These are phyloP conservation scores for Euptelea pleiosperma DNA, from an alignment of 164 flowering plant species.

Conservation along the genomic window DNA sequence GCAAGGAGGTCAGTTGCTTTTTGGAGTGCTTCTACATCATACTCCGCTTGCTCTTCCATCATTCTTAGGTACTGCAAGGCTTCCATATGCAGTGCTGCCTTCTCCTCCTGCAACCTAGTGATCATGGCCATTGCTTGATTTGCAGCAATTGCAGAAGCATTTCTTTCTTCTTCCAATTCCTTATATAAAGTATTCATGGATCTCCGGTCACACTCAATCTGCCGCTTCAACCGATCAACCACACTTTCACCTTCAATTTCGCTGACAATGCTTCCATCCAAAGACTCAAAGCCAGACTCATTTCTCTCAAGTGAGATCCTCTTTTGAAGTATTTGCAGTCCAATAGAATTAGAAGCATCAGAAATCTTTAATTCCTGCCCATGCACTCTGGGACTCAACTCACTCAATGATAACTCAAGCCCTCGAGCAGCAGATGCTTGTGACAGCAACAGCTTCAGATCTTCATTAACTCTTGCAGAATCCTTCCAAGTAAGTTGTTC, in stretches of 20 bases:
- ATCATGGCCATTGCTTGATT: slow-evolving; percentile 98
- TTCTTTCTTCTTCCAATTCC: slow-evolving; percentile 92
- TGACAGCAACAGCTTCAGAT: slow-evolving; percentile 60
- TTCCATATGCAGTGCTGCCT: slow-evolving; percentile 87
- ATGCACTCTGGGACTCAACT: slow-evolving; percentile 62
- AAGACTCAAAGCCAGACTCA: slow-evolving; percentile 58
- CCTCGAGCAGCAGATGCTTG: slow-evolving; percentile 68
- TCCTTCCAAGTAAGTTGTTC: slow-evolving; percentile 55
- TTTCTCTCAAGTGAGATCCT: slow-evolving; percentile 75
- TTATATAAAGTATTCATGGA: slow-evolving; percentile 50
- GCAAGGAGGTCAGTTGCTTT: slow-evolving; percentile 62
- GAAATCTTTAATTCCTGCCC: slow-evolving; percentile 35
- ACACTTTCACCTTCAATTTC: slow-evolving; percentile 57
- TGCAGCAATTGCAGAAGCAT: slow-evolving; percentile 80
- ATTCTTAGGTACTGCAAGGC: slow-evolving; percentile 79
- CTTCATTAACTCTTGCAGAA: slow-evolving; percentile 58
- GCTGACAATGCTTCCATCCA: slow-evolving; percentile 42
- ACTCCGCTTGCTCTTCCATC: slow-evolving; percentile 98
- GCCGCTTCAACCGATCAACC: slow-evolving; percentile 66
- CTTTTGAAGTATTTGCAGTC: slow-evolving; percentile 35
- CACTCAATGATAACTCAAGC: slow-evolving; percentile 42
- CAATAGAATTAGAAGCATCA: slow-evolving; percentile 41
- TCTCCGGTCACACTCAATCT: slow-evolving; percentile 61
- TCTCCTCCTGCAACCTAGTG: slow-evolving; percentile 90
- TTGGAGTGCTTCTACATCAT: slow-evolving; percentile 84